phyloP scores from a whole-genome alignment of 352 stramenopile genomes.

The Phytophthora cactorum region DNA sequence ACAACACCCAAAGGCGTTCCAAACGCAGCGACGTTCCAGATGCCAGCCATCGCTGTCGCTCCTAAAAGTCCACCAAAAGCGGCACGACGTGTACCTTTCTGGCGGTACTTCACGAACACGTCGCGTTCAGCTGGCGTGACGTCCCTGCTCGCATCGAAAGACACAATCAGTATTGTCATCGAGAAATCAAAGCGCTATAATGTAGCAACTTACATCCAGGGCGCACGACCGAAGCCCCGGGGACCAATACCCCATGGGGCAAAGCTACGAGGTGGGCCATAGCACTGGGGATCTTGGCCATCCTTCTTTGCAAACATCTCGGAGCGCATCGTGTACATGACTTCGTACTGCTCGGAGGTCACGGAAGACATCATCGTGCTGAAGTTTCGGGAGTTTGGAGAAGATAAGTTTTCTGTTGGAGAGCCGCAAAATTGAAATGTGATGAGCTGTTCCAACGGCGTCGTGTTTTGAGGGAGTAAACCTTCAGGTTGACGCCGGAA shows the following conservation, averaged over 20 bases:
- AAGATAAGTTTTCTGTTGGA: neutral
- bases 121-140: conserved; percentile 20
- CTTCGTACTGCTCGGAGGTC: conserved; percentile 20
- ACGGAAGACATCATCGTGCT: conserved; percentile 10
- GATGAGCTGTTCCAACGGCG: neutral
- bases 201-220: conserved; percentile 8
- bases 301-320: conserved; percentile 25
- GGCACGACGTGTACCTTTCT: conserved; percentile 17
- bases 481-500: conserved; percentile 6
- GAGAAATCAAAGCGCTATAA: neutral
- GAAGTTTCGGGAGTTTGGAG: neutral
- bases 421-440: conserved; percentile 11
- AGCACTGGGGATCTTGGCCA: neutral
- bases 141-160: conserved; percentile 9
- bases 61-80: conserved; percentile 25
- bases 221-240: conserved; percentile 9
- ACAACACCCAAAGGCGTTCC: conserved; percentile 24
- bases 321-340: conserved; percentile 27
- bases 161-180: neutral
- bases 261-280: conserved; percentile 12
- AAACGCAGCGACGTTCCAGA: conserved; percentile 23
- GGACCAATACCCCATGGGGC: conserved; percentile 5
- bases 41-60: conserved; percentile 24
- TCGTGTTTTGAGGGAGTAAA: neutral
- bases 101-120: conserved; percentile 23